These are phyloP conservation scores for Coleophoma cylindrospora DNA, from an alignment of 2,329 filamentous ascomycete species.

Conservation along the genomic window DNA sequence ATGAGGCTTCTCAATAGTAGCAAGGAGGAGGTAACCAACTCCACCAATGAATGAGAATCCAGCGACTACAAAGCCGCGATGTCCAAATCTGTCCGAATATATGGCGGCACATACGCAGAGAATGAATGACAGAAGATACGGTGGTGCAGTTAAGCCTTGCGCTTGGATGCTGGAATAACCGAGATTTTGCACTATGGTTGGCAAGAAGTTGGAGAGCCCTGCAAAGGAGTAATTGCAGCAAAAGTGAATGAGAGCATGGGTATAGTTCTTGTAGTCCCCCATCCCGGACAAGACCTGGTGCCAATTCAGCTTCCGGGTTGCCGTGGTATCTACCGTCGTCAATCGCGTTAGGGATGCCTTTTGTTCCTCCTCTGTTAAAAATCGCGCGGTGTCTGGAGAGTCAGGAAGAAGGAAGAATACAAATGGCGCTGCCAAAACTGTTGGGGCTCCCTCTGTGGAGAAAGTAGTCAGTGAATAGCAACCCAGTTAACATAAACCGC, in stretches of 20 bases:
- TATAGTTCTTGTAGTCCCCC: slow-evolving; percentile 30
- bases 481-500: neutral
- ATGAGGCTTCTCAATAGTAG: slow-evolving; percentile 41
- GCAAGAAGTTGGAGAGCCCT: slow-evolving; percentile 34
- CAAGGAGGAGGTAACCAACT: slow-evolving; percentile 29
- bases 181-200: slow-evolving; percentile 34
- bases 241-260: slow-evolving; percentile 32
- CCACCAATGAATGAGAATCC: slow-evolving; percentile 19
- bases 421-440: slow-evolving; percentile 21
- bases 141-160: slow-evolving; percentile 35
- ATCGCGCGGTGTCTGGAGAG: slow-evolving; percentile 23
- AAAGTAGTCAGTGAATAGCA: neutral
- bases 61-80: slow-evolving; percentile 29
- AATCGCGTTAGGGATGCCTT: slow-evolving; percentile 16
- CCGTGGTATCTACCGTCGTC: slow-evolving; percentile 18
- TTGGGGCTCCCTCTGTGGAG: slow-evolving; percentile 23
- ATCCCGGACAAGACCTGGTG: slow-evolving; percentile 29
- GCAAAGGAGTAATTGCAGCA: slow-evolving; percentile 34
- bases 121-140: slow-evolving; percentile 34
- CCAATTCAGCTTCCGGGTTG: slow-evolving; percentile 22
- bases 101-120: slow-evolving; percentile 25
- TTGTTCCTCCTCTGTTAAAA: slow-evolving; percentile 24
- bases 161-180: slow-evolving; percentile 33
- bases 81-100: slow-evolving; percentile 29
- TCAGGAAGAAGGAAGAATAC: slow-evolving; percentile 27